Evolutionary conservation across 768 basidiomycete genomes (phyloP).

Genomic region (Pulveroboletus sp.): DNA sequence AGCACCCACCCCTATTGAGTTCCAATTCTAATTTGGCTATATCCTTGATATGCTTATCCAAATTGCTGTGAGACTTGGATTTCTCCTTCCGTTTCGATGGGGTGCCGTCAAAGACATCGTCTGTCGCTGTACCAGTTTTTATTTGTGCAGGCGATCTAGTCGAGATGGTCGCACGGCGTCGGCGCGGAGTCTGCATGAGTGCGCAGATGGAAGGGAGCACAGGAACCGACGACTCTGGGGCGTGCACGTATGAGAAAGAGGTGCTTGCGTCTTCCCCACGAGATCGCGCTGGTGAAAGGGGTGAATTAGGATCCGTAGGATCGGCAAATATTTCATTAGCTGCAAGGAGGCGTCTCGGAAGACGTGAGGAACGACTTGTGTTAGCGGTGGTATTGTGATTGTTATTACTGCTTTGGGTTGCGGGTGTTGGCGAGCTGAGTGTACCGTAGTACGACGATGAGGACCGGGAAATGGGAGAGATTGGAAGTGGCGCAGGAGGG

Average conservation of each 20-base stretch:
- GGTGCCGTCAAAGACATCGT: slow-evolving; percentile 41
- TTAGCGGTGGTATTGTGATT: slow-evolving; percentile 5
- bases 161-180: slow-evolving; percentile 64
- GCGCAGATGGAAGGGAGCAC: slow-evolving; percentile 16
- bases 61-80: slow-evolving; percentile 61
- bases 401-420: slow-evolving; percentile 5
- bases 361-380: slow-evolving; percentile 36
- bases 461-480: slow-evolving; percentile 54
- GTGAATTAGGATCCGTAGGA: slow-evolving; percentile 10
- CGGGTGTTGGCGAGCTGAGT: slow-evolving; percentile 33
- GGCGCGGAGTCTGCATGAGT: slow-evolving; percentile 34
- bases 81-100: slow-evolving; percentile 67
- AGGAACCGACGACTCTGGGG: slow-evolving; percentile 20
- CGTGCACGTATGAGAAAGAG: slow-evolving; percentile 22
- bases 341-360: slow-evolving; percentile 61
- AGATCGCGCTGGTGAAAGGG: slow-evolving; percentile 20
- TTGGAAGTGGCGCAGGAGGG: slow-evolving; percentile 60
- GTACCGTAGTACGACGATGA: slow-evolving; percentile 34
- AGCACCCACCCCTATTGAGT: slow-evolving; percentile 53
- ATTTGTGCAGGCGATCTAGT: slow-evolving; percentile 54
- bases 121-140: slow-evolving; percentile 18
- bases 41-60: slow-evolving; percentile 67
- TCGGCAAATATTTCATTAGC: slow-evolving; percentile 71
- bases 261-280: slow-evolving; percentile 13
- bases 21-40: slow-evolving; percentile 64